Evolutionary conservation across 2,329 filamentous ascomycete species (phyloP).

Genomic region (Arthrobotrys sinensis): DNA sequence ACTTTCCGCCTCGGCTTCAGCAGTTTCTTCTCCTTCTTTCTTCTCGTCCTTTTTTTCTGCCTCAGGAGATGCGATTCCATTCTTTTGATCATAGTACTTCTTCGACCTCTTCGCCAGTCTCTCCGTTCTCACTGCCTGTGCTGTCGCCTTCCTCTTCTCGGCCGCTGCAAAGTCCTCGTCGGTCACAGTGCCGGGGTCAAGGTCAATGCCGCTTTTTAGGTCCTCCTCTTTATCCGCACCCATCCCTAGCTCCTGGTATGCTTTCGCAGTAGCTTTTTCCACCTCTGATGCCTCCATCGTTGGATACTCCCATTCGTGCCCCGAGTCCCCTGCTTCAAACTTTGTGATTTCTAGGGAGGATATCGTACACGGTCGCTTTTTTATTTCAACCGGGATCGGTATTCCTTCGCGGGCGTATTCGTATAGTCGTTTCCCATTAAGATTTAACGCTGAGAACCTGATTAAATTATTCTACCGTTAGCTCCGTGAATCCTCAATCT

Average conservation of each 20-base stretch:
- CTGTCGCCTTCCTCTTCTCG: slow-evolving; percentile 39
- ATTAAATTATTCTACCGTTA: not conserved
- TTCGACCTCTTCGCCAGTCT: slow-evolving; percentile 17
- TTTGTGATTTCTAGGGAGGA: slow-evolving; percentile 84
- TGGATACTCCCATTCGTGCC: slow-evolving; percentile 78
- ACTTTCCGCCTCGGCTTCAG: slow-evolving; percentile 11
- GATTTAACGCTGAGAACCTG: slow-evolving; percentile 86
- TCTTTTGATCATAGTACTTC: slow-evolving; percentile 13
- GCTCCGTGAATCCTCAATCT: not conserved
- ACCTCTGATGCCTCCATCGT: slow-evolving; percentile 81
- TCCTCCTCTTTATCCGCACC: slow-evolving; percentile 32
- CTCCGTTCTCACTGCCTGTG: not conserved
- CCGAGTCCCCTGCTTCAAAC: slow-evolving; percentile 87
- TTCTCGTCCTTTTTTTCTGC: not conserved
- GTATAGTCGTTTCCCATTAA: slow-evolving; percentile 94
- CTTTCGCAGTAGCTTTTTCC: slow-evolving; percentile 70
- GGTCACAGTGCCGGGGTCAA: slow-evolving; percentile 16
- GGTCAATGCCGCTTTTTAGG: slow-evolving; percentile 7
- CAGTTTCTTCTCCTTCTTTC: slow-evolving; percentile 4
- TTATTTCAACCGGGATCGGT: slow-evolving; percentile 86
- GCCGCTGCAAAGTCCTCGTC: slow-evolving; percentile 29
- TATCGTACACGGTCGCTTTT: slow-evolving; percentile 84
- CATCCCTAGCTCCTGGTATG: slow-evolving; percentile 50
- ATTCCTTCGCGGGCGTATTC: slow-evolving; percentile 95
- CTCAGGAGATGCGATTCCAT: not conserved